Percentiles rank a stretch among this genome's conserved stretches.
These are phyloP conservation scores for Morella rubra DNA, from an alignment of 306 rosid species.

Conservation along the genomic window DNA sequence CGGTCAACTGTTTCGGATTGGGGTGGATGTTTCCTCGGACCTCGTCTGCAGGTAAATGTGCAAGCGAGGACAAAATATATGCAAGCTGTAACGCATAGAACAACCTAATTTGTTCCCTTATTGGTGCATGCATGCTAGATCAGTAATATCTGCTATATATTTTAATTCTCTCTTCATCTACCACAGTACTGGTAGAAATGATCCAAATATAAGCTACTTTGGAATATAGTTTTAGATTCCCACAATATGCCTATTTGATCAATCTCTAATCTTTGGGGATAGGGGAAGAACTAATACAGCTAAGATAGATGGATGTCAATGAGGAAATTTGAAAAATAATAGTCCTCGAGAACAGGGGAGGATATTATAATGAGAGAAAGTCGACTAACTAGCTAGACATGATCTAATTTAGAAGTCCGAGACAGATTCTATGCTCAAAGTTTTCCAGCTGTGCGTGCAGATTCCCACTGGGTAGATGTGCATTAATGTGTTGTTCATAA, in stretches of 20 bases:
- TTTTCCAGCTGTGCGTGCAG: slow-evolving; percentile 24
- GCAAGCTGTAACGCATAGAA: slow-evolving; percentile 29
- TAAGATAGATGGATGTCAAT: background rate
- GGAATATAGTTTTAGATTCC: background rate
- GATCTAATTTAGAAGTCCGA: background rate
- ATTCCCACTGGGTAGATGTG: slow-evolving; percentile 1
- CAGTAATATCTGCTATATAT: no score
- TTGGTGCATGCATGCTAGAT: no score
- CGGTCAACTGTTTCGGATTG: slow-evolving; percentile 30
- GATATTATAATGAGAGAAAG: background rate
- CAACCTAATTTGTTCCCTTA: background rate
- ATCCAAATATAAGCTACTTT: background rate
- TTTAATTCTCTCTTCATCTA: background rate
- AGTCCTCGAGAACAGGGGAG: background rate
- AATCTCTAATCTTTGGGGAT: background rate
- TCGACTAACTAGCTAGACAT: background rate
- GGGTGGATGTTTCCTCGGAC: slow-evolving; percentile 28
- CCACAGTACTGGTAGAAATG: background rate
- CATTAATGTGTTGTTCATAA: no score
- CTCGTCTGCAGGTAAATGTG: slow-evolving; percentile 17
- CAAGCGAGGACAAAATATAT: slow-evolving; percentile 20
- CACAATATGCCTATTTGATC: background rate
- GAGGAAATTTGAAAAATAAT: background rate
- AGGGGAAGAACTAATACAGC: background rate
- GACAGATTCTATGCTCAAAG: slow-evolving; percentile 13